These are phyloP conservation scores for Cynanchum wilfordii DNA, from an alignment of 257 asterid species.

Conservation along the genomic window DNA sequence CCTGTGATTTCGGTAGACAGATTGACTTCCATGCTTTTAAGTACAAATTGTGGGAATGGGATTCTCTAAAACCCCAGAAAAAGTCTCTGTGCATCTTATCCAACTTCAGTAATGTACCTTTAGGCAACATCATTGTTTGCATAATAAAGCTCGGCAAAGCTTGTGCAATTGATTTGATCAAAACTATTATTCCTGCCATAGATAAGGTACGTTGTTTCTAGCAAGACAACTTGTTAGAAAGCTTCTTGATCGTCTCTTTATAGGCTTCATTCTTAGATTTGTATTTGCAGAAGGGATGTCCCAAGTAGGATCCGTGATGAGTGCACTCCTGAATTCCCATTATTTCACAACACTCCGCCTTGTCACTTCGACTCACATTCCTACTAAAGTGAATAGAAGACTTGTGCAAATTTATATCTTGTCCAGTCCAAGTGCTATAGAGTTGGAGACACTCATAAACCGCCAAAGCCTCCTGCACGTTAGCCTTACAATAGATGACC, in stretches of 20 bases:
- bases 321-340: no score
- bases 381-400: no score
- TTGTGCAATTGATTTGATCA: background rate
- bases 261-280: no score
- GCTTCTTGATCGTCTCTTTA: background rate
- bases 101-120: background rate
- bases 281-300: no score
- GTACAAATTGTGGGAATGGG: background rate
- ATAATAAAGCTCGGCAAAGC: background rate
- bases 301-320: no score
- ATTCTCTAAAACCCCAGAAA: background rate
- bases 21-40: background rate
- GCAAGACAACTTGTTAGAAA: background rate
- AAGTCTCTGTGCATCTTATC: background rate
- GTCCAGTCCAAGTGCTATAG: no score
- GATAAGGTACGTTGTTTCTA: background rate
- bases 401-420: no score
- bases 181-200: background rate
- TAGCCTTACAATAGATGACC: no score
- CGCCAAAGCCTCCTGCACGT: no score
- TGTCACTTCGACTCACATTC: no score
- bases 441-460: no score
- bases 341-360: rapidly evolving
- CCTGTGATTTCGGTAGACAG: background rate
- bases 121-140: background rate